phyloP scores from a whole-genome alignment of 2,329 filamentous ascomycete species.

The Domatiomyces catenatus region DNA sequence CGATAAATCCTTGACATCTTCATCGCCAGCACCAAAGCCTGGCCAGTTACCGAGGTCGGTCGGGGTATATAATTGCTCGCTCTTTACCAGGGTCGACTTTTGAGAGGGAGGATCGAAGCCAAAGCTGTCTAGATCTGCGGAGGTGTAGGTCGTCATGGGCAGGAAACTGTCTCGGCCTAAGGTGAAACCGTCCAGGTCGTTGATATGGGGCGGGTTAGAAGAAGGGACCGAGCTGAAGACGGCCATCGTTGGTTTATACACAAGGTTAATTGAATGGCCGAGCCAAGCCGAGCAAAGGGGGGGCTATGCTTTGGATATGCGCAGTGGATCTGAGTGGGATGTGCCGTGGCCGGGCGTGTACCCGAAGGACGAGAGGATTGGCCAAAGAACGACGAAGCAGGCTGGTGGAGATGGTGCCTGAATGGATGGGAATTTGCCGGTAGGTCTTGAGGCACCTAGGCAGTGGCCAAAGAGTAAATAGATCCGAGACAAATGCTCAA shows the following conservation, averaged over 20 bases:
- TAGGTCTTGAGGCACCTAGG: too few species aligned
- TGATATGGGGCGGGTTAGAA: slow-evolving; percentile 11
- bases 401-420: neutral
- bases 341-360: neutral
- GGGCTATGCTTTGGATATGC: too few species aligned
- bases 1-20: slow-evolving; percentile 8
- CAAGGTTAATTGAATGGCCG: neutral
- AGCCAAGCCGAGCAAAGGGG: neutral
- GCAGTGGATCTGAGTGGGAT: too few species aligned
- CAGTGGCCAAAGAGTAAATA: neutral
- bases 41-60: slow-evolving; percentile 11
- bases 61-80: slow-evolving; percentile 14
- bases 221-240: slow-evolving; percentile 6
- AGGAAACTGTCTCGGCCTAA: slow-evolving; percentile 10
- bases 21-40: slow-evolving; percentile 12
- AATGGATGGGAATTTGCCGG: neutral
- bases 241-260: slow-evolving; percentile 3
- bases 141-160: slow-evolving; percentile 1
- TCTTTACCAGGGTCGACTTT: slow-evolving; percentile 4
- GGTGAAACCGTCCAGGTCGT: slow-evolving; percentile 14
- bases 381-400: neutral
- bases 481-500: neutral
- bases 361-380: neutral
- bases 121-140: slow-evolving; percentile 13
- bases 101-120: slow-evolving; percentile 15